Evolutionary conservation across 345 rosid species (phyloP).

Genomic region (Populus deltoides): DNA sequence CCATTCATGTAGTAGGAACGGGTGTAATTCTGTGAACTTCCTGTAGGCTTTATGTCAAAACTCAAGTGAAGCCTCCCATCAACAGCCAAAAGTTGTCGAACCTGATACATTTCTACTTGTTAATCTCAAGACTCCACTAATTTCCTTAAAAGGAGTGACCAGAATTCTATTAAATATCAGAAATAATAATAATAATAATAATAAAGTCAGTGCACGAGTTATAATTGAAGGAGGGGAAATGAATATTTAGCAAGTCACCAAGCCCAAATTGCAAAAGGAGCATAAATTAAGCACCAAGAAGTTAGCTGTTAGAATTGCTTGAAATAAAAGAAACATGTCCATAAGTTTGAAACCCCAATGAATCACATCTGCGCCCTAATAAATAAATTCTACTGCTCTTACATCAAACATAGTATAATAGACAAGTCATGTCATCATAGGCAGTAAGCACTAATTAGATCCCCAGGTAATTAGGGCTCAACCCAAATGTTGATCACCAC

Average conservation of each 20-base stretch:
- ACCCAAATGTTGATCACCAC: not conserved
- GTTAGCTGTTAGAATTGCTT: not conserved
- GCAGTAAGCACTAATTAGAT: not conserved
- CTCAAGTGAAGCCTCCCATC: slow-evolving; percentile 82
- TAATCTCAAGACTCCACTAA: slow-evolving; percentile 1
- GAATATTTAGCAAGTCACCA: not conserved
- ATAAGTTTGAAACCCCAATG: not conserved
- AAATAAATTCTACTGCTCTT: not conserved
- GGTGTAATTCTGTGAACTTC: slow-evolving; percentile 84
- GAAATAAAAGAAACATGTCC: not conserved
- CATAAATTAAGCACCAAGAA: not conserved
- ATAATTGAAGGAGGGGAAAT: not conserved
- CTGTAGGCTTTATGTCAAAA: slow-evolving; percentile 67
- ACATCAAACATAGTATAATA: not conserved
- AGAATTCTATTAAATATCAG: not conserved
- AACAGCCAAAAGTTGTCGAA: slow-evolving; percentile 77
- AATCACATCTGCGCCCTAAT: not conserved
- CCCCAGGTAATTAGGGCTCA: not conserved
- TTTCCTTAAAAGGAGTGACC: not conserved
- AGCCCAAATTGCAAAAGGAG: not conserved
- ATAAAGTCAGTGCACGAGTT: not conserved
- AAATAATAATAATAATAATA: too few species aligned
- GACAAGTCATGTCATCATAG: not conserved
- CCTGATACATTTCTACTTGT: slow-evolving; percentile 45
- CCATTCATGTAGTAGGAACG: slow-evolving; percentile 95